Evolutionary conservation across 2,329 filamentous ascomycete genomes (phyloP).

Genomic region (Penicillium sp.): DNA sequence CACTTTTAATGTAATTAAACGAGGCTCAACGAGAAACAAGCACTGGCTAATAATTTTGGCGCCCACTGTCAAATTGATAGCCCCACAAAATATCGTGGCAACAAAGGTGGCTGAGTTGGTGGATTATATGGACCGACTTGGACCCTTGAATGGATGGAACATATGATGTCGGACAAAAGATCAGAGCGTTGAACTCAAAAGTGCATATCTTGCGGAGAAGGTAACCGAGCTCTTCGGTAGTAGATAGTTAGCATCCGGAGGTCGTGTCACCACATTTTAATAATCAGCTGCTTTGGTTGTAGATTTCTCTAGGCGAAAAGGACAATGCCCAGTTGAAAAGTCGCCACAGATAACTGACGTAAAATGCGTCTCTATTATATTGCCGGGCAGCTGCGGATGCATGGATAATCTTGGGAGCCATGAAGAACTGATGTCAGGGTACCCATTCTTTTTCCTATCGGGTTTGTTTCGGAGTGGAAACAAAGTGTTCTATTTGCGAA

Average conservation of each 20-base stretch:
- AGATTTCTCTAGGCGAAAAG: not conserved
- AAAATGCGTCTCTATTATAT: not conserved
- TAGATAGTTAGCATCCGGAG: not conserved
- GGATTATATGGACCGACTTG: not conserved
- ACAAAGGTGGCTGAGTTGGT: not conserved
- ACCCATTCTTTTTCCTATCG: not conserved
- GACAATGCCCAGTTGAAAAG: not conserved
- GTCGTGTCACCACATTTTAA: not conserved
- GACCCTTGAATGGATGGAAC: not conserved
- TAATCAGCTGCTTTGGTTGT: not conserved
- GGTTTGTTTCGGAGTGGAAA: not conserved
- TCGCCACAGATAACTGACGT: slow-evolving; percentile 5
- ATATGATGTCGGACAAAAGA: not conserved
- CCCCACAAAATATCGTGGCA: not conserved
- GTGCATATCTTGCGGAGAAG: not conserved
- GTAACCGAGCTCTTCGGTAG: not conserved
- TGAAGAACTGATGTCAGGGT: slow-evolving; percentile 1
- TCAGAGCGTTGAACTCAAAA: not conserved
- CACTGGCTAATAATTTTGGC: not conserved
- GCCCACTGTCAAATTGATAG: not conserved
- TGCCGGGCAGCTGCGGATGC: not conserved
- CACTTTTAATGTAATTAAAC: not conserved
- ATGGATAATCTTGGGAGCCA: not conserved
- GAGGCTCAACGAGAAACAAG: not conserved
- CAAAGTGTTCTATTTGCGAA: not conserved